Percentiles rank a stretch among this genome's conserved stretches.
These are phyloP conservation scores for Sisymbrium altissimum DNA, from an alignment of 345 rosid genomes.

Conservation along the genomic window DNA sequence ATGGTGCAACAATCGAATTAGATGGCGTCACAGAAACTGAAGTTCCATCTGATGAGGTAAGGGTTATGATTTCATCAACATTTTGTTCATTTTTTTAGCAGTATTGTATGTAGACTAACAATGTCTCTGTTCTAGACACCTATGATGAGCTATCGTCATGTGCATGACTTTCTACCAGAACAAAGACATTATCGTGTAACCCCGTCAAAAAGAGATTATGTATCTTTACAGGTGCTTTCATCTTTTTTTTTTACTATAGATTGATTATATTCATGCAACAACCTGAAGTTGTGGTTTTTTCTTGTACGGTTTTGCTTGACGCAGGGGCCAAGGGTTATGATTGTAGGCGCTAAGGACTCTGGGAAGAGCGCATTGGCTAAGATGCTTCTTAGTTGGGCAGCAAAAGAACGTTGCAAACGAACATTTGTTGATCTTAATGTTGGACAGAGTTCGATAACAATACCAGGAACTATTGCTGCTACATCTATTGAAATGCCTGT, in stretches of 20 bases:
- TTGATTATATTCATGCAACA: neutral
- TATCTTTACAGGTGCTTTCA: constrained; percentile 44
- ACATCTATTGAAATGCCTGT: constrained; percentile 69
- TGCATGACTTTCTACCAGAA: constrained; percentile 56
- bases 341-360: constrained; percentile 67
- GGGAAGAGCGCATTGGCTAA: constrained; percentile 71
- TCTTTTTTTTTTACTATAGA: neutral
- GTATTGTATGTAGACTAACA: neutral
- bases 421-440: constrained; percentile 76
- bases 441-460: constrained; percentile 77
- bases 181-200: constrained; percentile 48
- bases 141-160: constrained; percentile 67
- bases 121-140: constrained; percentile 51
- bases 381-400: constrained; percentile 94
- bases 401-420: constrained; percentile 80
- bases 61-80: neutral
- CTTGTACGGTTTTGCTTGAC: neutral
- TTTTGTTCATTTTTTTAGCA: neutral
- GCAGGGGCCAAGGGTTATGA: constrained; percentile 82
- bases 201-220: constrained; percentile 18
- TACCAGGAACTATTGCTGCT: constrained; percentile 76
- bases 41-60: constrained; percentile 63
- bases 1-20: constrained; percentile 73
- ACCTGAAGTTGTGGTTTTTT: neutral
- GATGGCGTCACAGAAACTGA: constrained; percentile 57